phyloP scores from a whole-genome alignment of 73 alveolate genomes.

The Uronychia setigera region DNA sequence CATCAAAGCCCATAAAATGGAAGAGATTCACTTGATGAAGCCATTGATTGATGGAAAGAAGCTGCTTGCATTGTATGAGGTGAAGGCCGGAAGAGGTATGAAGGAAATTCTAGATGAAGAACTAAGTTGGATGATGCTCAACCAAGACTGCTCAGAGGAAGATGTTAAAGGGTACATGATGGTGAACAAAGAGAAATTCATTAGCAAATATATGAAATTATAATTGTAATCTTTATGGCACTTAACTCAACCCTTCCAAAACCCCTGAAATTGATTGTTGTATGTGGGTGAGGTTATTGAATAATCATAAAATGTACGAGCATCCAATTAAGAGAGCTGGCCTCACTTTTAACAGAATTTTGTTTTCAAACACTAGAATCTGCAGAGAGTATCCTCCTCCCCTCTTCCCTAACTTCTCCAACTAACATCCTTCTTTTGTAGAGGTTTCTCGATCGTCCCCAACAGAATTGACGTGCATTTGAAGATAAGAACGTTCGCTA shows the following conservation, averaged over 20 bases:
- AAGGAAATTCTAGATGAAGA: slow-evolving; percentile 63
- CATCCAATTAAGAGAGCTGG: slow-evolving; percentile 75
- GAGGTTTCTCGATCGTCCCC: not conserved
- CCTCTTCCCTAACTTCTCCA: slow-evolving; percentile 23
- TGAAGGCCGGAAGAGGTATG: slow-evolving; percentile 78
- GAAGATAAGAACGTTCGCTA: slow-evolving; percentile 37
- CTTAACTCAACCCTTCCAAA: not conserved
- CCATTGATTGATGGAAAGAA: slow-evolving; percentile 86
- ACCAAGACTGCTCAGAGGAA: slow-evolving; percentile 45
- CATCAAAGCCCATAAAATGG: slow-evolving; percentile 54
- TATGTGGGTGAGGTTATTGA: no score
- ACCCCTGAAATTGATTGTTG: no score
- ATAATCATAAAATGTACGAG: slow-evolving; percentile 58
- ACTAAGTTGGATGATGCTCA: slow-evolving; percentile 39
- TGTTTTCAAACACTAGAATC: slow-evolving; percentile 58
- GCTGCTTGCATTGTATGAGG: slow-evolving; percentile 44
- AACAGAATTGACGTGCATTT: slow-evolving; percentile 22
- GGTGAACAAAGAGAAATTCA: slow-evolving; percentile 50
- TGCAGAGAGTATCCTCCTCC: slow-evolving; percentile 20
- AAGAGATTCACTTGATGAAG: slow-evolving; percentile 65
- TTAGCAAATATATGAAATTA: not conserved
- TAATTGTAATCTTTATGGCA: not conserved
- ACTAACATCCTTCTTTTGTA: not conserved
- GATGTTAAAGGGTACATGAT: slow-evolving; percentile 31
- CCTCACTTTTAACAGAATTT: slow-evolving; percentile 54